Evolutionary conservation across 2,329 filamentous ascomycete genomes (phyloP), one percentile per base, ranked within the genome.

Genomic region (Scorias spongiosa): DNA sequence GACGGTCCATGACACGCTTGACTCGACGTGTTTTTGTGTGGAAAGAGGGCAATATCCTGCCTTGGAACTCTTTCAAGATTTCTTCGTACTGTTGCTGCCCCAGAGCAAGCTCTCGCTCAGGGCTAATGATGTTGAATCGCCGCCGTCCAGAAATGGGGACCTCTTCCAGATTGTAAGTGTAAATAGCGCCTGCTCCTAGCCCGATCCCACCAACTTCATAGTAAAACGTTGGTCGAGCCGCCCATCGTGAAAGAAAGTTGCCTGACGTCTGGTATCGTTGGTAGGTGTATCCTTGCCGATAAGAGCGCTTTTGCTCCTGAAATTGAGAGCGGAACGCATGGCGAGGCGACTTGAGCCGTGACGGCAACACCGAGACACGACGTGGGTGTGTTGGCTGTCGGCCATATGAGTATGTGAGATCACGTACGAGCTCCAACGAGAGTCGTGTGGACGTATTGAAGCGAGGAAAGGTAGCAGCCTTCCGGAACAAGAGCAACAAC

Each of bases 61-160:
- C 66, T 1, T 71, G 67, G 42, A 74, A 70, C 28, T 69, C 59
- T 53, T 73, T 65, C 48, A 81, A 66, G 11, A 84, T 67, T 44
- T 71, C 63, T 48, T 71, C 63, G 53, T 79, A 77, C 55, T 77
- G 67, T 44, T 69, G 59, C 44, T 69, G 58, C n/a, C 69, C 71
- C 29, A 75, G 63, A 43, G 63, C 57, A 41, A 72, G 68, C 43
- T 84, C 77, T 5, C 68, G 60, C 17, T 68, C 66, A 6, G 76
- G 66, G 30, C 66, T 67, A 48, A 78, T 73, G 57, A 77, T 75
- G 60, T 87, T 88, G 71, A 89, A 89, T 30, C 84, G 73, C 53
- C 69, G 69, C 8, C 84, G 74, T 0, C 81, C 80, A 5, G 78
- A 81, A 6, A 86, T 72, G 2, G 83, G 82, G 11, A 88, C 82